Evolutionary conservation across 2,329 filamentous ascomycete genomes (phyloP).

Genomic region (Coleophoma eucalyptorum): DNA sequence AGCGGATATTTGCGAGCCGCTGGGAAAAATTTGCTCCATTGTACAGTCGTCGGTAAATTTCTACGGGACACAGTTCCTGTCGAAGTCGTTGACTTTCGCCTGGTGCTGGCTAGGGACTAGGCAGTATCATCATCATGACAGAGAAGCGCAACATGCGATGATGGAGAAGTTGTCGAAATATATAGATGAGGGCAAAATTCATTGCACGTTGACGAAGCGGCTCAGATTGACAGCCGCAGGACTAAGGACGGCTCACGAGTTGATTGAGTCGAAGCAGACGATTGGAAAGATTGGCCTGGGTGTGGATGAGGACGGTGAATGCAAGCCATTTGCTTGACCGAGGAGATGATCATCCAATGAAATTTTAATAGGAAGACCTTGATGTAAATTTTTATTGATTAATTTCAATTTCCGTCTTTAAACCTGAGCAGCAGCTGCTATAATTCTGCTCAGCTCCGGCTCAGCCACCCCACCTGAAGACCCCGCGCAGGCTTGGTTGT

Average conservation of each 20-base stretch:
- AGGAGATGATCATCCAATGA: too few species aligned
- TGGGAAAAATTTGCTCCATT: slow-evolving; percentile 41
- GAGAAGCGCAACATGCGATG: slow-evolving; percentile 35
- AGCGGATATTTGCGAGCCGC: slow-evolving; percentile 35
- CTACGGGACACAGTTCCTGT: slow-evolving; percentile 42
- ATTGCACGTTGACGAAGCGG: slow-evolving; percentile 33
- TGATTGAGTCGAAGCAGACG: slow-evolving; percentile 31
- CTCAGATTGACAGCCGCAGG: slow-evolving; percentile 32
- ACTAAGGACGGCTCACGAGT: slow-evolving; percentile 33
- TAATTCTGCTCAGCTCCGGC: too few species aligned
- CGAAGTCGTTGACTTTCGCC: slow-evolving; percentile 37
- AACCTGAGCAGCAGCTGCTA: too few species aligned
- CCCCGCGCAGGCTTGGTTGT: too few species aligned
- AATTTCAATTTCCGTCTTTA: too few species aligned
- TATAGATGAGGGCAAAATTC: slow-evolving; percentile 31
- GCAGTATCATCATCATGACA: slow-evolving; percentile 32
- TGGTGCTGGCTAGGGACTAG: slow-evolving; percentile 39
- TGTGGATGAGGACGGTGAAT: slow-evolving; percentile 22
- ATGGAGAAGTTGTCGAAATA: slow-evolving; percentile 29
- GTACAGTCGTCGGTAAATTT: slow-evolving; percentile 38
- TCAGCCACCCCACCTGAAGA: too few species aligned
- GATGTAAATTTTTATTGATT: too few species aligned
- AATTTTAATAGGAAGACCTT: too few species aligned
- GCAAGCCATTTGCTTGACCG: too few species aligned
- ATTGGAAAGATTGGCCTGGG: slow-evolving; percentile 34